Conservation (phyloP, 345 rosid genomes). For the Clarkia xantiana region DNA sequence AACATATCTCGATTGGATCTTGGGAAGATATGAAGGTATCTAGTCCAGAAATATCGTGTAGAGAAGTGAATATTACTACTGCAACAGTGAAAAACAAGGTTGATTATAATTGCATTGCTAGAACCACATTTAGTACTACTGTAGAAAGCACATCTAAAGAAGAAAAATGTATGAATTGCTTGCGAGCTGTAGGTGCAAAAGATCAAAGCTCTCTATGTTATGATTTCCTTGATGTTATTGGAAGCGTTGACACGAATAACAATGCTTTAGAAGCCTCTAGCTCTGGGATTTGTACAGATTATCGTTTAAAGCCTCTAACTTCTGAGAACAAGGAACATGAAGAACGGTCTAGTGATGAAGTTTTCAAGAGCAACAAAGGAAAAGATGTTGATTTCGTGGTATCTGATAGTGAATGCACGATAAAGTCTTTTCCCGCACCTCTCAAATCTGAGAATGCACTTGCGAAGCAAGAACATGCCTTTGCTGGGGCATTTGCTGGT, state of each 20-base stretch:
- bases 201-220: conserved; percentile 22
- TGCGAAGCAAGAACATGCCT: conserved; percentile 78
- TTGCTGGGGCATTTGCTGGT: conserved; percentile 86
- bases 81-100: neutral
- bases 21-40: conserved; percentile 16
- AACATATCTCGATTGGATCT: conserved; percentile 8
- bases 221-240: conserved; percentile 21
- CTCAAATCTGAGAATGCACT: conserved; percentile 23
- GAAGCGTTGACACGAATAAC: conserved; percentile 18
- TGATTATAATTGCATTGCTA: conserved; percentile 11
- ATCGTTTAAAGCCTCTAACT: conserved; percentile 18
- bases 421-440: conserved; percentile 11
- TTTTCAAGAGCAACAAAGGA: conserved; percentile 16
- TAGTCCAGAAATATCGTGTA: conserved; percentile 15
- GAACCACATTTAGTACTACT: conserved; percentile 5
- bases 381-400: conserved; percentile 7
- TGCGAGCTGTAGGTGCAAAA: conserved; percentile 10
- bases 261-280: conserved; percentile 11
- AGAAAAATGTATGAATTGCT: conserved; percentile 13
- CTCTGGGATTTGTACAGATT: conserved; percentile 23
- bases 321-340: conserved; percentile 12
- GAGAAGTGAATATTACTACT: conserved; percentile 19
- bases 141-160: conserved; percentile 13
- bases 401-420: conserved; percentile 9
- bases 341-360: conserved; percentile 10